These are phyloP conservation scores for Naematelia aurantialba DNA, from an alignment of 768 basidiomycete species.

Conservation along the genomic window DNA sequence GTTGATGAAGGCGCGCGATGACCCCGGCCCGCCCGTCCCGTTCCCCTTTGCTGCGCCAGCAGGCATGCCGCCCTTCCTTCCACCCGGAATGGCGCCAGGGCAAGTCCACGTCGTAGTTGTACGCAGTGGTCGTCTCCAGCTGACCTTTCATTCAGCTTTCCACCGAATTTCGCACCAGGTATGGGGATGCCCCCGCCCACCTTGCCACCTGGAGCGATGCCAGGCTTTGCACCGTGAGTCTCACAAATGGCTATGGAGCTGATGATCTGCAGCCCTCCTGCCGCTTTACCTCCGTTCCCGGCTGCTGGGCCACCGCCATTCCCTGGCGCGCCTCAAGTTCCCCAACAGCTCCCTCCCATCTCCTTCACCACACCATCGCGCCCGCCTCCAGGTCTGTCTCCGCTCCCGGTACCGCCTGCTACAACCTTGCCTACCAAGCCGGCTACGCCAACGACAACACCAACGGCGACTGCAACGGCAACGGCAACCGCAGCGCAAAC, in stretches of 20 bases:
- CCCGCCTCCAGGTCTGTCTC: constrained; percentile 7
- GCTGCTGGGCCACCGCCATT: constrained; percentile 27
- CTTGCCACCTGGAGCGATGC: constrained; percentile 17
- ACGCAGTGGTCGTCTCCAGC: no score
- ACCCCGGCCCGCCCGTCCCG: constrained; percentile 43
- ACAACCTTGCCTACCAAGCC: not conserved
- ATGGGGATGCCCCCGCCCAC: constrained; percentile 28
- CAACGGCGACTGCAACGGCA: constrained; percentile 6
- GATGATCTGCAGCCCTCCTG: constrained; percentile 30
- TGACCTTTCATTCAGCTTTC: constrained; percentile 52
- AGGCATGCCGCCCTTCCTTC: constrained; percentile 5
- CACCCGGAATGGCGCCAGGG: constrained; percentile 26
- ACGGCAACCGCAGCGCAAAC: not conserved
- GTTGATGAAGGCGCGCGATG: constrained; percentile 66
- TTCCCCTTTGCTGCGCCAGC: constrained; percentile 34
- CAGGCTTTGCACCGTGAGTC: constrained; percentile 48
- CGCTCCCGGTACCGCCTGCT: constrained; percentile 3
- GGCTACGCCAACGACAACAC: not conserved
- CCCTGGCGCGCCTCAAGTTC: constrained; percentile 26
- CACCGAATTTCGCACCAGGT: constrained; percentile 50
- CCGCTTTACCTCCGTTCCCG: constrained; percentile 42
- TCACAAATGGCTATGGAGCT: constrained; percentile 47
- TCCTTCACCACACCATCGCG: constrained; percentile 8
- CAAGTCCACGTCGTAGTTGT: constrained; percentile 47
- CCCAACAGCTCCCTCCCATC: constrained; percentile 28